phyloP scores from a whole-genome alignment of 345 rosid genomes.

The Moricandia moricandioides region DNA sequence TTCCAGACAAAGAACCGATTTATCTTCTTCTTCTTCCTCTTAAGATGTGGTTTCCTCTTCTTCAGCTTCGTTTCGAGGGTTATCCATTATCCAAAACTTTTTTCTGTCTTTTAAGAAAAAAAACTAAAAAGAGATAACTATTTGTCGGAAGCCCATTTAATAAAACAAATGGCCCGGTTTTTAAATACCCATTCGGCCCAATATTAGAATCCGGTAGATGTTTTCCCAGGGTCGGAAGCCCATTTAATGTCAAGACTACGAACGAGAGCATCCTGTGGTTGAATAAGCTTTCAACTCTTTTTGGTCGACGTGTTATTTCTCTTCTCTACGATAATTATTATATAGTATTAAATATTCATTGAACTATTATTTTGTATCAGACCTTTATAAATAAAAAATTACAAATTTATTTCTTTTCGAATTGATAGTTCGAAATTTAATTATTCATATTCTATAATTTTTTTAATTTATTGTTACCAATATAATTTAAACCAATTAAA shows the following conservation, averaged over 20 bases:
- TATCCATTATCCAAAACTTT: slow-evolving; percentile 34
- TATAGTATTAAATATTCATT: too few species aligned
- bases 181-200: neutral
- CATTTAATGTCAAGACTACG: too few species aligned
- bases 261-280: neutral
- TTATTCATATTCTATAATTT: too few species aligned
- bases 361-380: too few species aligned
- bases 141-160: slow-evolving; percentile 18
- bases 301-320: too few species aligned
- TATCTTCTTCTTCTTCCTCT: neutral
- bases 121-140: neutral
- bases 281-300: too few species aligned
- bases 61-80: slow-evolving; percentile 10
- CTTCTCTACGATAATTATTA: too few species aligned
- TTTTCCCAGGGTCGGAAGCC: neutral
- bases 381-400: too few species aligned
- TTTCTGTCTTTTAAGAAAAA: slow-evolving; percentile 13
- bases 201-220: neutral
- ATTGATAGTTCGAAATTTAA: too few species aligned
- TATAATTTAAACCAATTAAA: too few species aligned
- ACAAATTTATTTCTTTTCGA: too few species aligned
- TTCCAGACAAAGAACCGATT: neutral
- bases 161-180: neutral
- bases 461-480: too few species aligned
- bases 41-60: slow-evolving; percentile 8